These are phyloP conservation scores for Phytopythium kandeliae DNA, from an alignment of 352 stramenopile species.

Conservation along the genomic window DNA sequence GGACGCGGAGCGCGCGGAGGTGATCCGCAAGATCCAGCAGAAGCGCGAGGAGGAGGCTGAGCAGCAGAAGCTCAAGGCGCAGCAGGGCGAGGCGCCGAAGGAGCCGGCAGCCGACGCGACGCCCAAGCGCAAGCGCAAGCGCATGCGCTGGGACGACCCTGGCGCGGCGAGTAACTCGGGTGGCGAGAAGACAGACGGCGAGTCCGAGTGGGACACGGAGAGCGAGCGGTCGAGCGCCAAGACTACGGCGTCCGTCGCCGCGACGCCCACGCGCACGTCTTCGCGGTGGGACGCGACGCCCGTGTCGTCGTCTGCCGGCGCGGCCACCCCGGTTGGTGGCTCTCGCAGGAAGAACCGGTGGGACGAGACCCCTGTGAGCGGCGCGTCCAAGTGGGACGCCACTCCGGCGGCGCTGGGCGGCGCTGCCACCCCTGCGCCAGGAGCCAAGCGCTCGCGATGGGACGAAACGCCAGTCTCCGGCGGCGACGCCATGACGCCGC, in stretches of 20 bases:
- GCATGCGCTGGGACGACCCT: conserved; percentile 85
- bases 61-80: conserved; percentile 19
- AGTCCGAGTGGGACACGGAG: conserved; percentile 76
- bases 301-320: conserved; percentile 16
- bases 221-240: conserved; percentile 29
- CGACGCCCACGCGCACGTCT: conserved; percentile 43
- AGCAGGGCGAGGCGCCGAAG: conserved; percentile 23
- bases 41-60: conserved; percentile 66
- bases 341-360: conserved; percentile 70
- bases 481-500: conserved; percentile 41
- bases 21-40: conserved; percentile 86
- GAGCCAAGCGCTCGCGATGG: conserved; percentile 92
- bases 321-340: conserved; percentile 28
- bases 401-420: conserved; percentile 74
- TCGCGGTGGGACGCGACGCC: conserved; percentile 81
- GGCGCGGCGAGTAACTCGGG: conserved; percentile 14
- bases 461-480: conserved; percentile 92
- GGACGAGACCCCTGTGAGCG: conserved; percentile 75
- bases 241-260: conserved; percentile 26
- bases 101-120: conserved; percentile 19
- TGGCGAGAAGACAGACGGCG: conserved; percentile 56
- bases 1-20: conserved; percentile 79
- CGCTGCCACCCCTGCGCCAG: conserved; percentile 39
- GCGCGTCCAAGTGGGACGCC: conserved; percentile 89
- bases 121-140: conserved; percentile 59